Evolutionary conservation across 352 stramenopile genomes (phyloP).

Genomic region (Globisporangium solare): DNA sequence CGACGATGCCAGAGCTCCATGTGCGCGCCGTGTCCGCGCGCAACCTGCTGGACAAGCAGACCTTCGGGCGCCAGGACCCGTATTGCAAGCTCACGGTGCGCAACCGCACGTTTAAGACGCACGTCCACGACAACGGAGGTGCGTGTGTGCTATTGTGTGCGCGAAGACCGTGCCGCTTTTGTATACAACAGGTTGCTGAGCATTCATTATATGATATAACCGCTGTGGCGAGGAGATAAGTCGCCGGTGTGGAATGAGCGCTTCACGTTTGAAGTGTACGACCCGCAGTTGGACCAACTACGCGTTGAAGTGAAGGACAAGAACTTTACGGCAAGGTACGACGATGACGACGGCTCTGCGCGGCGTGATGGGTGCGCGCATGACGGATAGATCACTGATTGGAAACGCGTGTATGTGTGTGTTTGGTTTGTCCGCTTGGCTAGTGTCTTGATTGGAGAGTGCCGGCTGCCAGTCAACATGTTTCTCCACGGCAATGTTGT

Average conservation of each 20-base stretch:
- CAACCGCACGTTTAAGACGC: conserved; percentile 60
- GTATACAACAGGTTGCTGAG: no score
- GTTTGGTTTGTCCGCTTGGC: not conserved
- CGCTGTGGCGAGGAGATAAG: conserved; percentile 31
- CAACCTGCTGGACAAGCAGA: conserved; percentile 82
- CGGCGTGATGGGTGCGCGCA: not conserved
- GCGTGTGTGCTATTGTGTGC: conserved; percentile 11
- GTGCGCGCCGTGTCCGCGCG: conserved; percentile 71
- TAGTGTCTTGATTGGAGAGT: conserved; percentile 69
- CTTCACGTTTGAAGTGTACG: conserved; percentile 72
- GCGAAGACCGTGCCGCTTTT: not conserved
- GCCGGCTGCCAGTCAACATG: conserved; percentile 66
- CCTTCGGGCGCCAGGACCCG: conserved; percentile 79
- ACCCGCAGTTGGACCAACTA: conserved; percentile 71
- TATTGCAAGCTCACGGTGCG: conserved; percentile 73
- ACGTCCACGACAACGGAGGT: conserved; percentile 83
- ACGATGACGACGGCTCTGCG: conserved; percentile 6
- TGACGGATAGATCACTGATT: not conserved
- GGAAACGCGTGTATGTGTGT: no score
- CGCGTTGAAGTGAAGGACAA: conserved; percentile 80
- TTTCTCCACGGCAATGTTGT: conserved; percentile 59
- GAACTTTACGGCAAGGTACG: conserved; percentile 64
- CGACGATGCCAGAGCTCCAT: conserved; percentile 60
- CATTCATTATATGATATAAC: not conserved
- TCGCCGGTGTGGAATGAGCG: conserved; percentile 80